These are phyloP conservation scores for Rhodomyrtus tomentosa DNA, from an alignment of 345 rosid species.

Conservation along the genomic window DNA sequence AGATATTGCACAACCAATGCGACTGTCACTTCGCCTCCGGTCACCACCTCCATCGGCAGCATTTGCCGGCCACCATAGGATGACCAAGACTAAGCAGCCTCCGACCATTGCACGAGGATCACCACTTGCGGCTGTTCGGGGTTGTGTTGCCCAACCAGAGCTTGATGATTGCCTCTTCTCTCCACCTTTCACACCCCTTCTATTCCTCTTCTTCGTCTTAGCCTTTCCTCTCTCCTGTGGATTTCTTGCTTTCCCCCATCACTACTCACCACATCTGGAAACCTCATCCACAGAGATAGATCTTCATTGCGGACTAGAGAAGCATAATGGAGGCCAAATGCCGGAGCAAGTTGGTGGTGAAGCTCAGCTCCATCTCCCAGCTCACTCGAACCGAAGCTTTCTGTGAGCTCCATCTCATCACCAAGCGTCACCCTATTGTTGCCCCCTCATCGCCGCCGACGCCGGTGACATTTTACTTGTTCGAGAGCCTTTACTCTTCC, in stretches of 20 bases:
- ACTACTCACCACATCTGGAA: not conserved
- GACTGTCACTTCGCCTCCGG: not conserved
- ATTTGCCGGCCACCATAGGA: not conserved
- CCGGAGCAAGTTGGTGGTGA: conserved; percentile 35
- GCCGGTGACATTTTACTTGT: conserved; percentile 57
- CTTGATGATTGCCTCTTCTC: not conserved
- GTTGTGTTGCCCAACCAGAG: not conserved
- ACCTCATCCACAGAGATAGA: not conserved
- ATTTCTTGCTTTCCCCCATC: not conserved
- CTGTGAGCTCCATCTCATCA: conserved; percentile 51
- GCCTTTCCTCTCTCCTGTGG: not conserved
- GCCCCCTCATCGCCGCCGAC: conserved; percentile 48
- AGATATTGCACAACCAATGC: not conserved
- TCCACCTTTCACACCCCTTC: not conserved
- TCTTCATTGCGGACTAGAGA: not conserved
- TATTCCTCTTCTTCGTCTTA: not conserved
- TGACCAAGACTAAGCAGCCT: not conserved
- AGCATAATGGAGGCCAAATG: conserved; percentile 55
- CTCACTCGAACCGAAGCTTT: conserved; percentile 52
- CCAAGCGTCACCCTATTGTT: conserved; percentile 59
- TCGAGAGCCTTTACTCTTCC: conserved; percentile 63
- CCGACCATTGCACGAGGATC: not conserved
- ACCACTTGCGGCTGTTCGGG: not conserved
- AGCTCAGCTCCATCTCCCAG: conserved; percentile 72
- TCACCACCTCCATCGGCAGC: not conserved